These are phyloP conservation scores for Ceratocystis ficicola DNA, from an alignment of 2,329 filamentous ascomycete species.

Conservation along the genomic window DNA sequence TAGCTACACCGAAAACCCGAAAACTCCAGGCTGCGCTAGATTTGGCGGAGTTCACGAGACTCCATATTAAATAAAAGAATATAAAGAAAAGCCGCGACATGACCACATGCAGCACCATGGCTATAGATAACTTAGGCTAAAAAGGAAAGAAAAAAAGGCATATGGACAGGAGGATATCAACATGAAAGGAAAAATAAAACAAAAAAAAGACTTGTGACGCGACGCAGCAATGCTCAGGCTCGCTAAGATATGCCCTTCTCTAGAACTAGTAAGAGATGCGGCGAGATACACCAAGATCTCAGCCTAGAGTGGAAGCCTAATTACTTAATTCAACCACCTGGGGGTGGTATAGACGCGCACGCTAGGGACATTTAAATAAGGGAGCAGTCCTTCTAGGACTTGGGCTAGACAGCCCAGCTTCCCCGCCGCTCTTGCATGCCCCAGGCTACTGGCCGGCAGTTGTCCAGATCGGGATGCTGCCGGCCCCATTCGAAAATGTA, in stretches of 20 bases:
- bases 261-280: too few species aligned
- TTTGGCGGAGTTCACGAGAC: not conserved
- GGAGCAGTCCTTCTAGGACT: too few species aligned
- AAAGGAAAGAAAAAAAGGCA: not conserved
- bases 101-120: not conserved
- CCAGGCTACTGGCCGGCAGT: slow-evolving; percentile 48
- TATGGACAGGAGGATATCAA: not conserved
- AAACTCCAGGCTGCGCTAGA: not conserved
- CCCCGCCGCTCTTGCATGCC: slow-evolving; percentile 54
- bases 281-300: too few species aligned
- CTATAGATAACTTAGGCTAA: not conserved
- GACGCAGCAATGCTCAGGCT: not conserved
- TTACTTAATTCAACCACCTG: too few species aligned
- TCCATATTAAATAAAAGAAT: not conserved
- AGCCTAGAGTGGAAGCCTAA: too few species aligned
- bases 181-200: slow-evolving; percentile 4
- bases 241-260: not conserved
- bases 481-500: slow-evolving; percentile 86
- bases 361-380: not conserved
- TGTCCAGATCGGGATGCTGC: slow-evolving; percentile 65
- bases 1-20: not conserved
- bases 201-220: too few species aligned
- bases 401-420: slow-evolving; percentile 55
- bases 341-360: too few species aligned
- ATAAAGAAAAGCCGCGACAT: not conserved